A percentile compares a stretch with the other conserved stretches of the same genome.
phyloP scores from a whole-genome alignment of 352 stramenopile species.

The Phytophthora fragariae region DNA sequence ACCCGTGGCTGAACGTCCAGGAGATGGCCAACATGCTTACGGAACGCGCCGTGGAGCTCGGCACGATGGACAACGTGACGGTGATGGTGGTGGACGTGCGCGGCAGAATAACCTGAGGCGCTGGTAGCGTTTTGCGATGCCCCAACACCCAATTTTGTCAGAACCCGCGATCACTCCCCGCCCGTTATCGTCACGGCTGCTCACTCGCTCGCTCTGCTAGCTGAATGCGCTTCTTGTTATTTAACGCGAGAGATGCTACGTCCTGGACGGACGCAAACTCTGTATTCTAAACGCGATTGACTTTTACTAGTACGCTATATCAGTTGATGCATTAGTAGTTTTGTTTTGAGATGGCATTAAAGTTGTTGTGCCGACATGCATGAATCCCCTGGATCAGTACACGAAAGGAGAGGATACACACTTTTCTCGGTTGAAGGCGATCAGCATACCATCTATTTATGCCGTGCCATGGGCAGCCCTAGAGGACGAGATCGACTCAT shows the following conservation, averaged over 20 bases:
- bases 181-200: constrained; percentile 11
- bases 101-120: constrained; percentile 27
- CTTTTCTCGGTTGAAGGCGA: neutral
- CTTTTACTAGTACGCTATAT: constrained; percentile 3
- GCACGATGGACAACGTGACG: constrained; percentile 82
- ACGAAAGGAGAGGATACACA: neutral
- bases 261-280: constrained; percentile 19
- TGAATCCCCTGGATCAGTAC: neutral
- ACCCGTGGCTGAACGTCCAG: constrained; percentile 68
- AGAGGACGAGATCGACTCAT: constrained; percentile 18
- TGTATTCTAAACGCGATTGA: constrained; percentile 33
- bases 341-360: constrained; percentile 1
- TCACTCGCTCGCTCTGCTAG: neutral
- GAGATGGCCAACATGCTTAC: constrained; percentile 71
- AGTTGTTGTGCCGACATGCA: neutral
- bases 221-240: constrained; percentile 33
- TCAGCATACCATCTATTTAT: too few relatives aligned
- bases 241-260: constrained; percentile 37
- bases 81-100: constrained; percentile 78
- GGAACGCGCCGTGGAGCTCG: constrained; percentile 71
- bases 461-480: too few relatives aligned
- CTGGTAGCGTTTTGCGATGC: constrained; percentile 1
- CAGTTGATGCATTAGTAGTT: neutral
- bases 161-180: constrained; percentile 1
- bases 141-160: constrained; percentile 20